Evolutionary conservation across 768 basidiomycete species (phyloP).

Genomic region (Dentipellis sp.): DNA sequence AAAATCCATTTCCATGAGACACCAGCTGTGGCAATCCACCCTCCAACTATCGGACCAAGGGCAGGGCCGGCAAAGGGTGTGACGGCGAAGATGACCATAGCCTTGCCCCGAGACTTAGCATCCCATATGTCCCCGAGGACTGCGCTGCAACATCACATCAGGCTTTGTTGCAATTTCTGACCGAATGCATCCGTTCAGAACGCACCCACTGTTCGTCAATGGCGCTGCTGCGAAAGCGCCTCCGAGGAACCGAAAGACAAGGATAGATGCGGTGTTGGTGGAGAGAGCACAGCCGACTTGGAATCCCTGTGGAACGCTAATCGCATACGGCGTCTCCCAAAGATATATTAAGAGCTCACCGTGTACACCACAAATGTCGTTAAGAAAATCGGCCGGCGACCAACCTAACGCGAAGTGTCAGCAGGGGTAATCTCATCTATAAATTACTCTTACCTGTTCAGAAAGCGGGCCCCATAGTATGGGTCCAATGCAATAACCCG

Average conservation of each 20-base stretch:
- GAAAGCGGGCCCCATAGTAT: constrained; percentile 16
- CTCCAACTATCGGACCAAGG: constrained; percentile 24
- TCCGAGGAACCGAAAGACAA: constrained; percentile 60
- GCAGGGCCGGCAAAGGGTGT: constrained; percentile 64
- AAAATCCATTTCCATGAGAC: constrained; percentile 55
- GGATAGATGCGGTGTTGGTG: constrained; percentile 47
- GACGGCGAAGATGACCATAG: constrained; percentile 55
- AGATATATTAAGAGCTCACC: constrained; percentile 18
- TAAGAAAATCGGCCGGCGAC: constrained; percentile 51
- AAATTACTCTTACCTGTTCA: constrained; percentile 21
- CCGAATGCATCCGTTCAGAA: neutral
- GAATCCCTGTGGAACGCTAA: constrained; percentile 31
- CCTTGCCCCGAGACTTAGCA: constrained; percentile 48
- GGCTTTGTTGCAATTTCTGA: too few species aligned
- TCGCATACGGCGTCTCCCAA: neutral
- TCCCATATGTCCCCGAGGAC: constrained; percentile 60
- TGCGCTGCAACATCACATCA: constrained; percentile 23
- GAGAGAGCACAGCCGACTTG: constrained; percentile 56
- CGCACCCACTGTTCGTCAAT: constrained; percentile 57
- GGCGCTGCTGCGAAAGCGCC: constrained; percentile 67
- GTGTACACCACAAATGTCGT: constrained; percentile 46
- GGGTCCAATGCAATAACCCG: constrained; percentile 45
- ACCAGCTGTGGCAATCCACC: constrained; percentile 27
- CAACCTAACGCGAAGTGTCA: constrained; percentile 18
- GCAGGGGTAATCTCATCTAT: constrained; percentile 26